phyloP scores from a whole-genome alignment of 495 filamentous ascomycete genomes.

The Penicillium flavigenum region DNA sequence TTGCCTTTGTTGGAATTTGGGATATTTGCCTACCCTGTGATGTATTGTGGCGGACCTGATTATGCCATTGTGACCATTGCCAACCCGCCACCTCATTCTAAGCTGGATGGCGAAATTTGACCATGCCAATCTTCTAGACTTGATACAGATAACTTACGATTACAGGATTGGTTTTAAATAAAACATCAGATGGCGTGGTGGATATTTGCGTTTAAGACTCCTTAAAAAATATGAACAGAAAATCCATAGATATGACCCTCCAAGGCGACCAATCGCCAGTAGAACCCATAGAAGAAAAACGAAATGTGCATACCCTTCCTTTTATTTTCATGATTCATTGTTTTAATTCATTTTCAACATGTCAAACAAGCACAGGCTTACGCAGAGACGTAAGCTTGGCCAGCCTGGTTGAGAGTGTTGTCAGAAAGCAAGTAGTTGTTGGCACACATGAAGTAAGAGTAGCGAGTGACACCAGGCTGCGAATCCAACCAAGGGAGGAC shows the following conservation, averaged over 20 bases:
- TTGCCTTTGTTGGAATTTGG: background rate
- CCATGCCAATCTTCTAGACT: background rate
- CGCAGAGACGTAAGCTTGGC: constrained; percentile 22
- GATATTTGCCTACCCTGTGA: background rate
- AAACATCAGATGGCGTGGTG: constrained; percentile 2
- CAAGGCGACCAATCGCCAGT: background rate
- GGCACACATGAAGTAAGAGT: constrained; percentile 75
- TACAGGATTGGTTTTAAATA: background rate
- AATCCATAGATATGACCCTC: background rate
- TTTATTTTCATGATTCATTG: background rate
- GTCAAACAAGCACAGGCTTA: background rate
- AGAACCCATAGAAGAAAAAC: background rate
- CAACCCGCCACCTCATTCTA: background rate
- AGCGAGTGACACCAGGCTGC: constrained; percentile 64
- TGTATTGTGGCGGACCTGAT: background rate
- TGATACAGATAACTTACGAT: background rate
- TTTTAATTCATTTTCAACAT: background rate
- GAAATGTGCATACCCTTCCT: background rate
- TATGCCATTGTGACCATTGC: background rate
- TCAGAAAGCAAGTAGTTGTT: constrained; percentile 37
- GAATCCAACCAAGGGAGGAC: constrained; percentile 67
- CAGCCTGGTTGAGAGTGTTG: constrained; percentile 26
- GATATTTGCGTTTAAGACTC: constrained; percentile 6
- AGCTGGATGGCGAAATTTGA: background rate
- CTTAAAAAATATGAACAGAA: background rate